These are phyloP conservation scores for Ustilago cynodontis DNA, from an alignment of 1,284 basidiomycete species.

Conservation along the genomic window DNA sequence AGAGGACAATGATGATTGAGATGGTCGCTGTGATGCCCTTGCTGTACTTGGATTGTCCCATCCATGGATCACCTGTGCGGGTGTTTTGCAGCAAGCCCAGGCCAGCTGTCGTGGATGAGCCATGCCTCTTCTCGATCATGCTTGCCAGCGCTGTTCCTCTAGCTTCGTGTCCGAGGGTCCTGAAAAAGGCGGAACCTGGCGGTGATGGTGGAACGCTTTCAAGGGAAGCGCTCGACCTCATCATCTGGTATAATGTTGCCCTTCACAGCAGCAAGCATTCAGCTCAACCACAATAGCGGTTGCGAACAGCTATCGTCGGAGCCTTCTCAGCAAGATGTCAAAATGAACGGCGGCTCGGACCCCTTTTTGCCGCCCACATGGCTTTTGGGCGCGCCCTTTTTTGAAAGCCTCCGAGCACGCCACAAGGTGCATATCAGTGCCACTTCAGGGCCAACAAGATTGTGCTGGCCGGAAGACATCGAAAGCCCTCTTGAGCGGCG, in stretches of 20 bases:
- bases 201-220: background rate
- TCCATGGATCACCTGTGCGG: conserved; percentile 48
- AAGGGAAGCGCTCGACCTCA: background rate
- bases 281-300: no score
- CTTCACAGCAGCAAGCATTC: no score
- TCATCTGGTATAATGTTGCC: background rate
- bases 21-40: conserved; percentile 36
- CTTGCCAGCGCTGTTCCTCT: background rate
- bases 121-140: conserved; percentile 35
- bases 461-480: no score
- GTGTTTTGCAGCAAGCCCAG: conserved; percentile 38
- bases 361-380: conserved; percentile 27
- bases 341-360: conserved; percentile 18
- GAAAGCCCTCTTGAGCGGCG: background rate
- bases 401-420: conserved; percentile 23
- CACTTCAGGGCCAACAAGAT: no score
- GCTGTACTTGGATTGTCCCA: conserved; percentile 50
- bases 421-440: background rate
- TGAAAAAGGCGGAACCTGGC: background rate
- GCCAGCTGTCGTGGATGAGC: conserved; percentile 35
- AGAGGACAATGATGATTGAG: conserved; percentile 38
- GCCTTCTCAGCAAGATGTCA: conserved; percentile 12
- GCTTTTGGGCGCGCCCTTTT: background rate
- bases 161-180: background rate
- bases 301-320: conserved; percentile 15